A percentile compares a stretch with the other conserved stretches of the same genome.
Evolutionary conservation across 768 basidiomycete genomes (phyloP).

Genomic region (Suillus discolor): DNA sequence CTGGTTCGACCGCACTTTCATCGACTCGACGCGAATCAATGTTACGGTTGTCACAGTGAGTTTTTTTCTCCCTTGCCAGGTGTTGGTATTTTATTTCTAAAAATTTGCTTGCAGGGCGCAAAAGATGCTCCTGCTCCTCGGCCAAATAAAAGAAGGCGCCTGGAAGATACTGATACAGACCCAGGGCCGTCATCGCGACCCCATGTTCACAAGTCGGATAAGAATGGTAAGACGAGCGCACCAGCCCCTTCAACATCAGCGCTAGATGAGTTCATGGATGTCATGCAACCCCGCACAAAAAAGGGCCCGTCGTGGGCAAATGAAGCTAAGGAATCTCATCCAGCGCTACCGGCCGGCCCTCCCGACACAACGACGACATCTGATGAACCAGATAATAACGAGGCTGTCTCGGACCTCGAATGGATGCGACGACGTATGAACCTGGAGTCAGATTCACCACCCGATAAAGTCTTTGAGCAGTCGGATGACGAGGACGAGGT

Average conservation of each 20-base stretch:
- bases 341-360: neutral
- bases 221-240: slow-evolving; percentile 11
- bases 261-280: slow-evolving; percentile 68
- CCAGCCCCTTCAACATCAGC: slow-evolving; percentile 29
- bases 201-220: slow-evolving; percentile 25
- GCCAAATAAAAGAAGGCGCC: slow-evolving; percentile 69
- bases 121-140: slow-evolving; percentile 69
- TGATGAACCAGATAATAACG: slow-evolving; percentile 20
- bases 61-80: slow-evolving; percentile 9
- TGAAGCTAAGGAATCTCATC: slow-evolving; percentile 39
- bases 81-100: slow-evolving; percentile 5
- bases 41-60: slow-evolving; percentile 80
- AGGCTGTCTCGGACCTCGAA: slow-evolving; percentile 64
- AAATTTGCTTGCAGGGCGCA: slow-evolving; percentile 48
- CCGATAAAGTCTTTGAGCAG: slow-evolving; percentile 59
- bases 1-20: slow-evolving; percentile 86
- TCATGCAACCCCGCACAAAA: slow-evolving; percentile 62
- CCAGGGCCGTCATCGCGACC: neutral
- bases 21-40: slow-evolving; percentile 76
- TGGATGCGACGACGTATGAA: slow-evolving; percentile 74
- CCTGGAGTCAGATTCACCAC: slow-evolving; percentile 36
- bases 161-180: slow-evolving; percentile 22
- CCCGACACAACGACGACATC: neutral
- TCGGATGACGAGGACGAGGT: slow-evolving; percentile 55
- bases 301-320: slow-evolving; percentile 72